Evolutionary conservation across 2,329 filamentous ascomycete species (phyloP), one percentile per base, ranked within the genome.

Genomic region (Fusarium burgessii): DNA sequence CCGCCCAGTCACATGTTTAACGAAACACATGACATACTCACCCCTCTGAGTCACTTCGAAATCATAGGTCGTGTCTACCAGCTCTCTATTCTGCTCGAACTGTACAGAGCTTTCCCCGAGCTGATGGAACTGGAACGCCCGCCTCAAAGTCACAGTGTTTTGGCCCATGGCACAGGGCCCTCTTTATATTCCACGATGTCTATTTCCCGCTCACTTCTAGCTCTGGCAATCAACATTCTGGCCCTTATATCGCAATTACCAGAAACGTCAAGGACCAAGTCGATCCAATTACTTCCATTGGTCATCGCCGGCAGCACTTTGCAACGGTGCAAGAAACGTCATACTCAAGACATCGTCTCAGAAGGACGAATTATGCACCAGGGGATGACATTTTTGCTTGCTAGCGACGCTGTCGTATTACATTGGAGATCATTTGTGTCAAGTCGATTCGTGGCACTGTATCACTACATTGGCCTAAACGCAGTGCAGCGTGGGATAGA

Each of bases 141-240:
- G 20, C 20, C 5, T 42, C 12, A n/a, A 15, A 1, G 5, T 11
- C 1, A 13, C 10, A 23, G 9, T 42, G 0, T 7, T n/a, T 42
- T 11, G 9, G 40, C 14, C 4, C 40, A 23, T 8, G 40, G 8
- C 9, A 23, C 13, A 42, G 13, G 15, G 40, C 9, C 5, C 2
- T 20, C 20, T n/a, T 20, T 5, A 23, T 17, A 15, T 42, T 0
- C 13, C 8, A 23, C 8, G 40, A n/a, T 42, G 23, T 14, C 40
- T 42, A 42, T 15, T 42, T 42, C 8, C 8, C 20, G 2, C 12
- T 42, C 9, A 11, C 40, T 42, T 42, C 20, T 42, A 20, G 14
- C 13, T 7, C 20, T 42, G 13, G 40, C 8, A 14, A 42, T 42
- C 5, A 41, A 41, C 4, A 23, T 41, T 9, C 7, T 41, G n/a